A percentile compares a stretch with the other conserved stretches of the same genome.
phyloP scores from a whole-genome alignment of 805 yeast species.

The Torulaspora delbrueckii region DNA sequence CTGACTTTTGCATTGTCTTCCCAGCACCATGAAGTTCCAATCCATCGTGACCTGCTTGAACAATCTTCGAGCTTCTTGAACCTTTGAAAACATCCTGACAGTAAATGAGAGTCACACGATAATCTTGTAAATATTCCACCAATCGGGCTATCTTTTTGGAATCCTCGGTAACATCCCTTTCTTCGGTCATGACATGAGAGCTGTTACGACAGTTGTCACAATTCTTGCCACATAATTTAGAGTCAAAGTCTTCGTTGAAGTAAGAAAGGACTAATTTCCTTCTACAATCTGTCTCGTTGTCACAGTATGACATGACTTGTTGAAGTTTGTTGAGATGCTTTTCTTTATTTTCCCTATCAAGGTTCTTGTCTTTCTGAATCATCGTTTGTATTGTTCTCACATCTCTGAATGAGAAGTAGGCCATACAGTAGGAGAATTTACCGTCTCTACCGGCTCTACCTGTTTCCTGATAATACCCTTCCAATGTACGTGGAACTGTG shows the following conservation, averaged over 20 bases:
- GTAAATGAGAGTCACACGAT: conserved; percentile 68
- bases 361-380: conserved; percentile 70
- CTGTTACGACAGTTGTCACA: conserved; percentile 80
- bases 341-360: conserved; percentile 60
- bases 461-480: conserved; percentile 96
- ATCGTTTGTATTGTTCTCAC: conserved; percentile 69
- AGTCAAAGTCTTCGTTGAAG: conserved; percentile 77
- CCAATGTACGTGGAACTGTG: conserved; percentile 83
- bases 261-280: conserved; percentile 84
- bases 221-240: conserved; percentile 55
- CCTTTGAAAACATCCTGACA: conserved; percentile 84
- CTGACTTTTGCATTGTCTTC: conserved; percentile 54
- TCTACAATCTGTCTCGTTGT: conserved; percentile 84
- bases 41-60: conserved; percentile 55
- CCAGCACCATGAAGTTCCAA: conserved; percentile 70
- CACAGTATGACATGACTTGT: conserved; percentile 88
- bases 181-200: conserved; percentile 41
- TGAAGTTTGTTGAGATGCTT: conserved; percentile 71
- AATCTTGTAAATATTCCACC: conserved; percentile 50
- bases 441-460: conserved; percentile 99
- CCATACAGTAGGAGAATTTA: conserved; percentile 67
- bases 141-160: conserved; percentile 57
- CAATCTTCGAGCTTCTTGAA: conserved; percentile 55
- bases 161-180: conserved; percentile 61
- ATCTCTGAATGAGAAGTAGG: conserved; percentile 78